phyloP scores from a whole-genome alignment of 208 protist species.

The Naegleria gruberi region DNA sequence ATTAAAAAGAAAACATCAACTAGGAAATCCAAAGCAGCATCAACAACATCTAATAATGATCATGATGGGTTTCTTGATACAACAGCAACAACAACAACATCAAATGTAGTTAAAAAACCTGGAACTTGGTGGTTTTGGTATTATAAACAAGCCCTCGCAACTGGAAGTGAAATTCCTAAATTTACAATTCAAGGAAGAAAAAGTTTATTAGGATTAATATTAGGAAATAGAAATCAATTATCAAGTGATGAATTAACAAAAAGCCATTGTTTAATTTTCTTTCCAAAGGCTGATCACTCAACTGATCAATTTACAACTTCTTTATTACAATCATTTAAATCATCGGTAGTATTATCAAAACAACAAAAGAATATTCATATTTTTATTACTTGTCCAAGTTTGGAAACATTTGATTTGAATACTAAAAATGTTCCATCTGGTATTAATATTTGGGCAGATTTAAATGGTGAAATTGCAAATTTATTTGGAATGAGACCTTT shows the following conservation, averaged over 20 bases:
- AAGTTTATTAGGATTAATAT: not conserved
- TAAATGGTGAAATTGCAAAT: not conserved
- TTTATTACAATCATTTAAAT: not conserved
- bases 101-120: not conserved
- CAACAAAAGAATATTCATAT: not conserved
- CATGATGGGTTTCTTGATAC: no score
- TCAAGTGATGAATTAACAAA: not conserved
- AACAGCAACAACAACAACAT: not conserved
- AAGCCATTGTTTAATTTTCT: not conserved
- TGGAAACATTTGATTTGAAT: constrained; percentile 2
- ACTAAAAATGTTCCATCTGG: not conserved
- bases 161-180: not conserved
- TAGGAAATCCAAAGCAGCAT: no score
- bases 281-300: constrained; percentile 9
- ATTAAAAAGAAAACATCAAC: no score
- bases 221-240: not conserved
- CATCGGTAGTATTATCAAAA: not conserved
- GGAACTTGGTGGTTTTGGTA: constrained; percentile 5
- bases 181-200: not conserved
- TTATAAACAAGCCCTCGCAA: not conserved
- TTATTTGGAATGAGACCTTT: constrained; percentile 11
- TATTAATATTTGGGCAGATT: not conserved
- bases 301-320: not conserved
- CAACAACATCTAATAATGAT: no score
- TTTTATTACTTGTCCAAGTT: not conserved